Evolutionary conservation across 139 green algal species (phyloP).

Genomic region (Chlorella sp.): DNA sequence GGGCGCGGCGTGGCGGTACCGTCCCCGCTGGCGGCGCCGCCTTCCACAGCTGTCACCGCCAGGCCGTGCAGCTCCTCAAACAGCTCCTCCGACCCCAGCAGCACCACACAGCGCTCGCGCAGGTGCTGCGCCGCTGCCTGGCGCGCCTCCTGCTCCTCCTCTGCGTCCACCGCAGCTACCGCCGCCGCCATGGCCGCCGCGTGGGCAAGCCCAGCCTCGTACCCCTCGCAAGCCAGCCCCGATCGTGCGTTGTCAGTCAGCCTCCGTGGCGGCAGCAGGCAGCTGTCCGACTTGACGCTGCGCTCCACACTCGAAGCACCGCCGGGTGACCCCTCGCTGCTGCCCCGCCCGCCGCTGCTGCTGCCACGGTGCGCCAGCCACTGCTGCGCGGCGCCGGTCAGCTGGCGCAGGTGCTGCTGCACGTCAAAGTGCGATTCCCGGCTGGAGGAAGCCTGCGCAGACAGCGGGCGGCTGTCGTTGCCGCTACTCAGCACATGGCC

Average conservation of each 20-base stretch:
- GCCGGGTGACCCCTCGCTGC: not conserved
- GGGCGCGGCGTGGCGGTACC: not conserved
- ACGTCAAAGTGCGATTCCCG: constrained; percentile 1
- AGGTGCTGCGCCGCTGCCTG: not conserved
- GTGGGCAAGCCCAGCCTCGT: not conserved
- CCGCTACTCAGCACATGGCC: not conserved
- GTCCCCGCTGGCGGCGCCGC: too few relatives aligned
- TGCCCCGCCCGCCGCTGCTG: not conserved
- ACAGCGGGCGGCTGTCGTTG: not conserved
- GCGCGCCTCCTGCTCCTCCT: not conserved
- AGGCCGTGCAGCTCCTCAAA: constrained; percentile 13
- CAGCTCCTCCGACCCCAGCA: constrained; percentile 1
- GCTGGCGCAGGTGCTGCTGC: not conserved
- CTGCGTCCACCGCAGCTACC: not conserved
- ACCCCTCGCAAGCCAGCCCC: too few relatives aligned
- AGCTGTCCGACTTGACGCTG: constrained; percentile 12
- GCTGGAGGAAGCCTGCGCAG: not conserved
- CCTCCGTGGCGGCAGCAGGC: not conserved
- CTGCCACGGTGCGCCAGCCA: not conserved
- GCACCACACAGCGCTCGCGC: constrained; percentile 3
- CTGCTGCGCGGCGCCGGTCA: not conserved
- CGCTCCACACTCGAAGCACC: not conserved
- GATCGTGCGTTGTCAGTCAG: not conserved
- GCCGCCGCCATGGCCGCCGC: not conserved
- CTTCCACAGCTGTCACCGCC: not conserved